Evolutionary conservation across 768 basidiomycete genomes (phyloP), one percentile per base, ranked within the genome.

Genomic region (Cystofilobasidium macerans): DNA sequence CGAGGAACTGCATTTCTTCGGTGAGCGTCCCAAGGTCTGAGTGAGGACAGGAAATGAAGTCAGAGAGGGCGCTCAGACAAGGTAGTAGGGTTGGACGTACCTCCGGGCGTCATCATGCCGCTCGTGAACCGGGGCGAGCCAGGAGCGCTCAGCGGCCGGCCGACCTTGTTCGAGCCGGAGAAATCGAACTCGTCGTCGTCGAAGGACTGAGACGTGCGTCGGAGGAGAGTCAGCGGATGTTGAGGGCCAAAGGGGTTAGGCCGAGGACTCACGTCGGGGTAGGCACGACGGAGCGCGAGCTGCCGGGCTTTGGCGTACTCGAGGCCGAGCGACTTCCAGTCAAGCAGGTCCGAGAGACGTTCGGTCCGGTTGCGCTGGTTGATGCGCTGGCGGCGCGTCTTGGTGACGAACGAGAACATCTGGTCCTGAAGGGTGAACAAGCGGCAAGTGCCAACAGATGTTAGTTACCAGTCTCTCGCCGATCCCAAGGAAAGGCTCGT

Each of bases 341-440:
- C 95, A 67, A 99, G 80, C 64, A 99, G 77, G 20, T 94, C 94
- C 58, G 85, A 86, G 22, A 99, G 81, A 32, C 95, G 84, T 75
- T 99, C 95, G 62, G 97, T 94, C 48, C 95, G 85, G 79, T 98
- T 99, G 36, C 95, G 87, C 78, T 98, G 95, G 78, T 99, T 98
- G 77, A 98, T 98, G 57, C 95, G 83, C 76, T 98, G 95, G 51
- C 95, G 82, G n/a, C 95, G 82, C 5, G 91, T 86, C 80, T 77
- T 77, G 68, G 69, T 71, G 24, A 71, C 62, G 69, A 76, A 77
- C 28, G 73, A 70, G 54, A 76, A 64, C 61, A 77, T 66, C 69
- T 76, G 75, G 65, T 72, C 66, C 66, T 68, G 47, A 35, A 40
- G 33, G 20, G 28, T 2, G 13, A 30, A 45, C n/a, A n/a, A n/a